A percentile compares a stretch with the other conserved stretches of the same genome.
Conservation (phyloP, 1,284 basidiomycete genomes). For the Cryptococcus floricola region DNA sequence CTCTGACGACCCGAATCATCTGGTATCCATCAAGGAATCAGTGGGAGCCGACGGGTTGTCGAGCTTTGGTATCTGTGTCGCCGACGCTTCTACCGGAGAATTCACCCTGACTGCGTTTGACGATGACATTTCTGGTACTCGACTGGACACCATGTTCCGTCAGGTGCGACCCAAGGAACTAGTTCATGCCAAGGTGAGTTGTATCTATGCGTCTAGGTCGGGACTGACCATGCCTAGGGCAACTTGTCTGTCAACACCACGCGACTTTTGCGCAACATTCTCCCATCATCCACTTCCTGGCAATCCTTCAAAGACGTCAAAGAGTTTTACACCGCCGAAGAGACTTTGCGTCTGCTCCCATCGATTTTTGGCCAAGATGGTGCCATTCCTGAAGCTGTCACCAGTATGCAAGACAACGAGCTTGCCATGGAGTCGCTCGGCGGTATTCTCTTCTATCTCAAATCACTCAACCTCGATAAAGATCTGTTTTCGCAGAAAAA, state of each 20-base stretch:
- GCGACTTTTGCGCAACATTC: slow-evolving; percentile 70
- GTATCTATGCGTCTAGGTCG: not conserved
- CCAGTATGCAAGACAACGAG: slow-evolving; percentile 62
- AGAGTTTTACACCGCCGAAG: slow-evolving; percentile 72
- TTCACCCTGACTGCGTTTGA: slow-evolving; percentile 88
- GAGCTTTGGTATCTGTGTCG: slow-evolving; percentile 83
- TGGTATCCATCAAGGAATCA: slow-evolving; percentile 71
- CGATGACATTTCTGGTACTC: slow-evolving; percentile 88
- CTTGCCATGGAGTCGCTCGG: slow-evolving; percentile 78
- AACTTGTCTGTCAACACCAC: slow-evolving; percentile 75
- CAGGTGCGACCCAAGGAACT: slow-evolving; percentile 92
- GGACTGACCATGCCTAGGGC: slow-evolving; percentile 54
- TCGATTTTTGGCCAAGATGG: slow-evolving; percentile 58
- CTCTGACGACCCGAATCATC: slow-evolving; percentile 93
- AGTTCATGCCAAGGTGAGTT: slow-evolving; percentile 76
- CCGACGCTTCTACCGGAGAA: slow-evolving; percentile 94
- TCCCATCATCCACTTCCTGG: slow-evolving; percentile 79
- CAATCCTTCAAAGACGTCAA: slow-evolving; percentile 70
- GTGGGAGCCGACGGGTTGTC: slow-evolving; percentile 26
- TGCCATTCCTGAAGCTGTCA: slow-evolving; percentile 67
- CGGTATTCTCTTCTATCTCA: slow-evolving; percentile 85
- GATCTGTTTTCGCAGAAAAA: slow-evolving; percentile 89
- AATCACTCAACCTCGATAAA: slow-evolving; percentile 87
- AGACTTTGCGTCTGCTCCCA: slow-evolving; percentile 67
- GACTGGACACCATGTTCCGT: slow-evolving; percentile 87